Conservation (phyloP, 257 asterid species). For the Pogostemon cablin region DNA sequence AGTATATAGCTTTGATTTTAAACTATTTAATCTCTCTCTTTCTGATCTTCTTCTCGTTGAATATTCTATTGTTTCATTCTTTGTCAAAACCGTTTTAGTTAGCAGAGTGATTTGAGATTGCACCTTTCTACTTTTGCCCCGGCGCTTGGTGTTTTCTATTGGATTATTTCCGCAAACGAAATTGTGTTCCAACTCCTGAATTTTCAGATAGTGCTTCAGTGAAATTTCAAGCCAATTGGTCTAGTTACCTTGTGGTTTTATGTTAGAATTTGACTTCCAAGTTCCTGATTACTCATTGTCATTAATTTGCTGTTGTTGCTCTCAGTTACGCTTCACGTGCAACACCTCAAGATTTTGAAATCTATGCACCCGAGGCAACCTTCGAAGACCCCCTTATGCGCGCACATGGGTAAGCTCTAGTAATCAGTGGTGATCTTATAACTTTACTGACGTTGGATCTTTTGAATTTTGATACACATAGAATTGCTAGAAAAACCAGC, state of each 20-base stretch:
- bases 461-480: too few relatives aligned
- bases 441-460: too few relatives aligned
- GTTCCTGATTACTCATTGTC: not conserved
- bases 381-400: slow-evolving; percentile 92
- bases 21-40: too few relatives aligned
- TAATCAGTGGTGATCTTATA: not conserved
- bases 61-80: too few relatives aligned
- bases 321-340: slow-evolving; percentile 79
- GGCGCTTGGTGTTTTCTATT: too few relatives aligned
- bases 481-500: too few relatives aligned
- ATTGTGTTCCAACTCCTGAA: not conserved
- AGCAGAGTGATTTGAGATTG: too few relatives aligned
- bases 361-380: slow-evolving; percentile 74
- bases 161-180: too few relatives aligned
- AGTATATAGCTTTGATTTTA: too few relatives aligned
- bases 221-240: not conserved
- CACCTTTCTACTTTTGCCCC: too few relatives aligned
- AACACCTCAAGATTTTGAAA: slow-evolving; percentile 71
- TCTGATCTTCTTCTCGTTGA: too few relatives aligned
- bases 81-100: too few relatives aligned
- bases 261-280: not conserved
- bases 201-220: not conserved
- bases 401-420: slow-evolving; percentile 68
- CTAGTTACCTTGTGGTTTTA: not conserved
- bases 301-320: slow-evolving; percentile 22